Conservation (phyloP, 495 filamentous ascomycete genomes). For the Podospora pseudocomata region DNA sequence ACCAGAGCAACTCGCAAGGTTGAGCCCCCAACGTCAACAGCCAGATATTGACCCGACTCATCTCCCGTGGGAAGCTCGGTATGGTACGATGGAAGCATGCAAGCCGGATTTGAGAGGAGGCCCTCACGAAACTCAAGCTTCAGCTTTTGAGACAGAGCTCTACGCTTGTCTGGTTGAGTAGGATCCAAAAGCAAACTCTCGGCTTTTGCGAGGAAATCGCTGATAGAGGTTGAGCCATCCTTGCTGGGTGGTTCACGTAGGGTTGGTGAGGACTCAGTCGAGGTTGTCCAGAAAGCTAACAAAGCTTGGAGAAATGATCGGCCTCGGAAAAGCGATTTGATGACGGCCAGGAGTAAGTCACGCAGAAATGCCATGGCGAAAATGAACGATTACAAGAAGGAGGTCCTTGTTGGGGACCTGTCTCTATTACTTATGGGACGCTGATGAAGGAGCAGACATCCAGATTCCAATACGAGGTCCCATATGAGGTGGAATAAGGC, state of each 20-base stretch:
- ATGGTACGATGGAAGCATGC: conserved; percentile 64
- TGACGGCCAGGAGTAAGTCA: conserved; percentile 40
- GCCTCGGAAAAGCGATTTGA: conserved; percentile 49
- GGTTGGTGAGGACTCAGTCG: conserved; percentile 12
- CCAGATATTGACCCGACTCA: conserved; percentile 61
- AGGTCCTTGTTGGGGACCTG: neutral
- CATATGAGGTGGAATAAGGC: neutral
- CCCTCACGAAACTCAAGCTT: conserved; percentile 47
- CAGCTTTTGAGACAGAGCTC: conserved; percentile 40
- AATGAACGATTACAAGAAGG: conserved; percentile 37
- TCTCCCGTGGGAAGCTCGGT: conserved; percentile 66
- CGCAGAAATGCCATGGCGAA: conserved; percentile 46
- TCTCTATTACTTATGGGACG: neutral
- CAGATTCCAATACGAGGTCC: conserved; percentile 4
- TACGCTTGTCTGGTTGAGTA: conserved; percentile 36
- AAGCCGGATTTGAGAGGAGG: conserved; percentile 43
- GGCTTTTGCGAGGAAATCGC: conserved; percentile 35
- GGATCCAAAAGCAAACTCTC: conserved; percentile 39
- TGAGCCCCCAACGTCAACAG: conserved; percentile 67
- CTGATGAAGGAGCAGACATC: neutral
- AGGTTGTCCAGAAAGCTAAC: conserved; percentile 43
- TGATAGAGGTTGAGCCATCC: conserved; percentile 2
- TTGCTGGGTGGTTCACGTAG: conserved; percentile 17
- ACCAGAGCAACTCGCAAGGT: conserved; percentile 78
- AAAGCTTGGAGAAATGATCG: conserved; percentile 51